Percentiles rank a stretch among this genome's conserved stretches.
Evolutionary conservation across 2,329 filamentous ascomycete species (phyloP).

Genomic region (Chrysoporthe cubensis): DNA sequence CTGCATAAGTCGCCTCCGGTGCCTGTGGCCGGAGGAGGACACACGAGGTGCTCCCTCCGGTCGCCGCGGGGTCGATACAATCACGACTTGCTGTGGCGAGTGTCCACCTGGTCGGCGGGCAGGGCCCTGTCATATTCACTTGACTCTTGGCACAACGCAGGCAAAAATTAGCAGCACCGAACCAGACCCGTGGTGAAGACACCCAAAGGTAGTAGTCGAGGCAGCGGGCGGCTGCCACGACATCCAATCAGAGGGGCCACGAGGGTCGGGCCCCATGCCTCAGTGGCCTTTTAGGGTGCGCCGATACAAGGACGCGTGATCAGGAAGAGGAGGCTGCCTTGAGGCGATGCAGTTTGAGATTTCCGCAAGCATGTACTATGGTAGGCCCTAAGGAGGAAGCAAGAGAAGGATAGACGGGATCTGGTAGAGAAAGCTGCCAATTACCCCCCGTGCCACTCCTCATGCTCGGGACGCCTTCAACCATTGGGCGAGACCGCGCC

Average conservation of each 20-base stretch:
- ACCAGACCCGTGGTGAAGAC: neutral
- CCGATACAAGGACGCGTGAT: slow-evolving; percentile 8
- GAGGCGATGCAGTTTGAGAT: neutral
- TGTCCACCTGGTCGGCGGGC: neutral
- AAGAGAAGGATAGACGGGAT: neutral
- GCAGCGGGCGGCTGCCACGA: neutral
- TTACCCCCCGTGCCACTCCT: slow-evolving; percentile 19
- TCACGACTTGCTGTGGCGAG: neutral
- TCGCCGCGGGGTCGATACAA: neutral
- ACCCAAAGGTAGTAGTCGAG: neutral
- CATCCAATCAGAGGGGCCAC: slow-evolving; percentile 31
- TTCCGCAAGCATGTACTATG: neutral
- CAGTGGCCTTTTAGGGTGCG: slow-evolving; percentile 5
- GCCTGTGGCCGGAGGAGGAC: neutral
- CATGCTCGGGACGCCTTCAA: slow-evolving; percentile 19
- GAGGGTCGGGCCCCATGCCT: slow-evolving; percentile 19
- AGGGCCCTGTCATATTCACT: neutral
- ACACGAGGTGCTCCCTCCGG: neutral
- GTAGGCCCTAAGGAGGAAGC: neutral
- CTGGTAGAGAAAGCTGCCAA: slow-evolving; percentile 18
- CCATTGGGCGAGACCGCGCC: slow-evolving; percentile 24
- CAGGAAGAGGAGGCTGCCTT: slow-evolving; percentile 7
- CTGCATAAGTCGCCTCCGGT: neutral
- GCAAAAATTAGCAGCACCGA: neutral
- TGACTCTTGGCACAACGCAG: neutral